Conservation (phyloP, 306 rosid genomes). For the Aeschynomene evenia region DNA sequence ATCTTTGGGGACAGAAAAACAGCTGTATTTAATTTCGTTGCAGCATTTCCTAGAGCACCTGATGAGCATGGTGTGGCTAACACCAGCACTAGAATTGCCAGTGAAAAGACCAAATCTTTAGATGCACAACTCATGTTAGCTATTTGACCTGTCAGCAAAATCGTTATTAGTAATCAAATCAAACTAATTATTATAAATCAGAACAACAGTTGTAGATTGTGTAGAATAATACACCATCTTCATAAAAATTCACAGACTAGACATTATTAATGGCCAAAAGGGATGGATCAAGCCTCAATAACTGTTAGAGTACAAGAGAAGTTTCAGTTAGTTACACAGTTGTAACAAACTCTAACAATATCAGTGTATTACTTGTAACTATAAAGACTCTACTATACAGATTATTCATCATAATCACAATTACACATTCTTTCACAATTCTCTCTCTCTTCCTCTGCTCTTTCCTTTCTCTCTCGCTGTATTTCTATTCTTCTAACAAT, state of each 20-base stretch:
- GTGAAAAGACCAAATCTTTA: constrained; percentile 19
- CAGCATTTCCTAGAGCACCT: constrained; percentile 27
- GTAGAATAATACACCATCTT: background rate
- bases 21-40: constrained; percentile 39
- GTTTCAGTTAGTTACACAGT: no score
- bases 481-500: no score
- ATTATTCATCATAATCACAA: no score
- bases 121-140: constrained; percentile 34
- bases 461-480: no score
- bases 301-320: no score
- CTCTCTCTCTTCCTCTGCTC: no score
- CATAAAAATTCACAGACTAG: background rate
- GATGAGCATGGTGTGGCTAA: constrained; percentile 36
- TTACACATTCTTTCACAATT: no score
- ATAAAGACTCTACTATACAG: no score
- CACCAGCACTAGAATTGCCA: constrained; percentile 33
- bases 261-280: background rate
- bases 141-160: constrained; percentile 35
- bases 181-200: background rate
- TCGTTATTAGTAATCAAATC: constrained; percentile 1
- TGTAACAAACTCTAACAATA: no score
- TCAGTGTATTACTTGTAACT: no score
- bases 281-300: no score
- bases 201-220: background rate
- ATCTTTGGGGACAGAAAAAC: constrained; percentile 58